Evolutionary conservation across 202 grass and related monocot species (phyloP).

Genomic region (Zizania palustris): DNA sequence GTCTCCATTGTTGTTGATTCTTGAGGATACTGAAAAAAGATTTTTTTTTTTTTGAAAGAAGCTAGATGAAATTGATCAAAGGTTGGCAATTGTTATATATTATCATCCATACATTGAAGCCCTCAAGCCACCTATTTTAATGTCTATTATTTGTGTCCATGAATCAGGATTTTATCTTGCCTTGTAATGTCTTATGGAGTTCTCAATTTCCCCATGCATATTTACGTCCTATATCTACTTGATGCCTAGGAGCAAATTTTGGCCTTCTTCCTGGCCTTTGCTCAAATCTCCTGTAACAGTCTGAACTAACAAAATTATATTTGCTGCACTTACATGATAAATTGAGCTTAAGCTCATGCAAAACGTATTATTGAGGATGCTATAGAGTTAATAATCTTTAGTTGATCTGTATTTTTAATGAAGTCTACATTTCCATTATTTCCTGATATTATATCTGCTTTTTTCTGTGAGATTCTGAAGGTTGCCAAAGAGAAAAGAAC

Average conservation of each 20-base stretch:
- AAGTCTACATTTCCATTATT: slow-evolving; percentile 23
- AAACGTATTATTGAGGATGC: slow-evolving; percentile 10
- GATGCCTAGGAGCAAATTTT: slow-evolving; percentile 5
- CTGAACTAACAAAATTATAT: slow-evolving; percentile 11
- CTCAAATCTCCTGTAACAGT: slow-evolving; percentile 10
- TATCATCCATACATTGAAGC: slow-evolving; percentile 16
- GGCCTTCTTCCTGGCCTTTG: not conserved
- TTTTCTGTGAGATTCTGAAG: slow-evolving; percentile 46
- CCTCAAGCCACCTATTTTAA: not conserved
- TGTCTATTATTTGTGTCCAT: not conserved
- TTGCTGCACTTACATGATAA: slow-evolving; percentile 21
- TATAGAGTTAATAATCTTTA: slow-evolving; percentile 6
- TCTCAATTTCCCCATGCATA: not conserved
- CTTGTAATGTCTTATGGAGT: slow-evolving; percentile 14
- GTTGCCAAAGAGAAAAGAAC: slow-evolving; percentile 55
- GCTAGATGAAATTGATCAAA: slow-evolving; percentile 37
- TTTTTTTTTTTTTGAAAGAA: slow-evolving; percentile 37
- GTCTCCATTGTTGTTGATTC: slow-evolving; percentile 31
- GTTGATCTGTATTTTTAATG: slow-evolving; percentile 23
- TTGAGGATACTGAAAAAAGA: slow-evolving; percentile 42
- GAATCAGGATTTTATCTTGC: not conserved
- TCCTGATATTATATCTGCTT: slow-evolving; percentile 22
- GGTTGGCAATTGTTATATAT: slow-evolving; percentile 32
- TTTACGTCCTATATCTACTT: not conserved
- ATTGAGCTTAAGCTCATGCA: not conserved